phyloP scores from a whole-genome alignment of 306 rosid genomes.

The Rosa multiflora region DNA sequence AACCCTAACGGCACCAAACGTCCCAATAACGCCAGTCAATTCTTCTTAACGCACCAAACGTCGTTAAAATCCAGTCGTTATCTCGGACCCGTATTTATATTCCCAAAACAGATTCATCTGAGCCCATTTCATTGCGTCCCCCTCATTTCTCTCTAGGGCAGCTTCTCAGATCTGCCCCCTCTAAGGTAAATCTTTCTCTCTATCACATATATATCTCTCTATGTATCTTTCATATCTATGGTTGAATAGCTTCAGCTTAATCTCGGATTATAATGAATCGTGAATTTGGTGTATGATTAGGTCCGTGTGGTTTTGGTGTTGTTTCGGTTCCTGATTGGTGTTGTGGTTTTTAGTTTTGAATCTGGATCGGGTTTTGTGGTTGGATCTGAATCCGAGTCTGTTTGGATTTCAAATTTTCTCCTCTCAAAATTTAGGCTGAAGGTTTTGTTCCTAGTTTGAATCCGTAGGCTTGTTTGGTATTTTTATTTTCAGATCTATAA shows the following conservation, averaged over 20 bases:
- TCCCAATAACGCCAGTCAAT: neutral
- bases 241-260: neutral
- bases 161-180: conserved; percentile 43
- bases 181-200: neutral
- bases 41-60: conserved; percentile 1
- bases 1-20: conserved; percentile 24
- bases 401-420: neutral
- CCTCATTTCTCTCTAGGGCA: conserved; percentile 14
- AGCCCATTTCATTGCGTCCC: neutral
- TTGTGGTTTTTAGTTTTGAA: neutral
- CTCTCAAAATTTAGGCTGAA: neutral
- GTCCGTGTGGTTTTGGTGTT: neutral
- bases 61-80: conserved; percentile 16
- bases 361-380: conserved; percentile 12
- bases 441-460: neutral
- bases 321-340: neutral
- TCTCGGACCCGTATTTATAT: conserved; percentile 4
- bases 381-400: conserved; percentile 14
- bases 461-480: neutral
- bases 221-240: no score
- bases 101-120: neutral
- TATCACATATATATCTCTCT: neutral
- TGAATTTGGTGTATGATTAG: neutral
- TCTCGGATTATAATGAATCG: conserved; percentile 1
- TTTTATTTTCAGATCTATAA: neutral